Conservation (phyloP, 192 early-diverging fungal species). For the Phlyctochytrium planicorne region DNA sequence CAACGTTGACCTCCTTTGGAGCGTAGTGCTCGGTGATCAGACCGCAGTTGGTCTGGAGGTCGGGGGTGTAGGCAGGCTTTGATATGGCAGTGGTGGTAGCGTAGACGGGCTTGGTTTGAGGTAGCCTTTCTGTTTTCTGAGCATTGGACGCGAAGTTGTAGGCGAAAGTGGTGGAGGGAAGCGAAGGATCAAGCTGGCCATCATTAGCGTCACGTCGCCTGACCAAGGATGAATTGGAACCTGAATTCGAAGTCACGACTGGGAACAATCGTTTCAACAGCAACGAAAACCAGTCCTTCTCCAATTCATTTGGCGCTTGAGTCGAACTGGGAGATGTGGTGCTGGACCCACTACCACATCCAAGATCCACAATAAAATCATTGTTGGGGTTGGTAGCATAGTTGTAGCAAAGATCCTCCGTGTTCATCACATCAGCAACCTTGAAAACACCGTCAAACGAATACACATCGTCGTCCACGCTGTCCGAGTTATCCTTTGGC, state of each 20-base stretch:
- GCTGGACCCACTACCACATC: neutral
- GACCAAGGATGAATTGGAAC: neutral
- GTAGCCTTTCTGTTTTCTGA: no score
- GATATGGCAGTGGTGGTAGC: no score
- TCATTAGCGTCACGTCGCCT: neutral
- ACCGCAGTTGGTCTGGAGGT: no score
- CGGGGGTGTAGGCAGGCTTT: no score
- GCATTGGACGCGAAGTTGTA: neutral
- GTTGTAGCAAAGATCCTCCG: neutral
- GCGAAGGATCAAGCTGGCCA: neutral
- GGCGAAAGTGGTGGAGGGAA: neutral
- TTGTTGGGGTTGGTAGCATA: neutral
- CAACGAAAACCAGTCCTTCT: neutral
- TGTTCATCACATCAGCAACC: neutral
- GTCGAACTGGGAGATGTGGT: neutral
- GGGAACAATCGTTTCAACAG: neutral
- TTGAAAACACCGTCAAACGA: no score
- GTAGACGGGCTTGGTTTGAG: no score
- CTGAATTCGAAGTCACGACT: neutral
- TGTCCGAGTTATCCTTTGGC: no score
- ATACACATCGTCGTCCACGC: no score
- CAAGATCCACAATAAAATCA: neutral
- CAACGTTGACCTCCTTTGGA: neutral
- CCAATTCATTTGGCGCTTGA: neutral
- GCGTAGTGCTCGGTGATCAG: no score